Evolutionary conservation across 495 filamentous ascomycete species (phyloP), one percentile per base, ranked within the genome.

Genomic region (Schizothecium vesticola): DNA sequence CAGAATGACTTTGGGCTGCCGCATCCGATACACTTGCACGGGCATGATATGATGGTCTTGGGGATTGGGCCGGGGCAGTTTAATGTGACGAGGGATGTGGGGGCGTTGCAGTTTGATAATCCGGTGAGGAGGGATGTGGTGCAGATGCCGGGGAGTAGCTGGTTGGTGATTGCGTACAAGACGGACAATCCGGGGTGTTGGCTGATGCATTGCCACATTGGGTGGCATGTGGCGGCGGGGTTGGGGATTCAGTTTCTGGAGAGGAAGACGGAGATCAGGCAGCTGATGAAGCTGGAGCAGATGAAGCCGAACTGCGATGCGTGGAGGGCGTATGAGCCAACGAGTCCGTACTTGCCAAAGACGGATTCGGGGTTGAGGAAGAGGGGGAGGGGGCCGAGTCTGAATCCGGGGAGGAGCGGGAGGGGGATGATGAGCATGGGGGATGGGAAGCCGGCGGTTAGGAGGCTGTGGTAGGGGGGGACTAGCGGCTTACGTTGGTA

Each of bases 1-100:
- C 67, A 80, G 61, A 81, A 78, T 65, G 64, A 68, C 2, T 70
- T 72, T 13, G 65, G 65, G 22, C 63, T 76, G 10, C 70, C 71
- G 31, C 87, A 83, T 61, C 86, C 84, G 13, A 83, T 87, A 36
- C 85, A 88, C 66, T 74, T 90, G 12, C 85, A 88, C 72, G 86
- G 86, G 1, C 82, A 89, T 73, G 81, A 88, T 65, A 90, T 90
- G 75, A 77, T 75, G 56, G 78, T 88, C 11, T 75, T 90, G 4
- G 80, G 80, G 16, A 82, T 88, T 67, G 80, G 77, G 51, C 22
- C 63, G 8, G 75, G 70, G 21, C 75, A 74, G 75, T 86, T 81
- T 69, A 75, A 67, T 57, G 24, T 67, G n/a, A 22, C 55, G 21
- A 61, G 69, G 24, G 69, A 76, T 56, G 64, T 67, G 21, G 64